Base-by-base conservation (phyloP, 2,329 filamentous ascomycete species). In the Myriangium duriaei region DNA sequence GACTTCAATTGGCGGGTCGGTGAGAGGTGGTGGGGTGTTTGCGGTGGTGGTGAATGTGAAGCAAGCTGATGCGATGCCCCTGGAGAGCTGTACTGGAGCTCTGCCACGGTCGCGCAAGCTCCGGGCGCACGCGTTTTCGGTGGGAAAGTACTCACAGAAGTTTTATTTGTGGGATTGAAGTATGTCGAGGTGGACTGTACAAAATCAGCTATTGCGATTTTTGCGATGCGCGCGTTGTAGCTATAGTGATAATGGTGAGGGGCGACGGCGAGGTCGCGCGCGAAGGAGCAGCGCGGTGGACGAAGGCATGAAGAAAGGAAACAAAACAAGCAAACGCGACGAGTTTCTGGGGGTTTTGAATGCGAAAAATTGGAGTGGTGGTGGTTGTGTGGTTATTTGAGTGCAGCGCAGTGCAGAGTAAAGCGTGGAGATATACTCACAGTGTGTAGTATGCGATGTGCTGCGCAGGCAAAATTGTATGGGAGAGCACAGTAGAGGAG, bases 231-330 rank as follows among this genome's bases (percentile, higher is more conserved):
- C 32, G 32, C 7, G 7, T 18, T 11, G 12, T 17, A 34, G 32
- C 32, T 15, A 12, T 34, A 15, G 16, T 34, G 32, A 7, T 16
- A 11, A 12, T 15, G 15, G 11, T 14, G 16, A 28, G 13, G 30
- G 36, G n/a, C 36, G 36, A 19, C 36, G 29, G 32, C 15, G 36
- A 38, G 36, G 36, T 38, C 36, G 36, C 36, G 15, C 11, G 30
- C 29, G 12, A 5, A 39, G 13, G 21, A 29, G 26, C 35, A 13
- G 32, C 11, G 26, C 26, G 26, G 32, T 24, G 5, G 36, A 32
- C 18, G 36, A 32, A 26, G 30, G 28, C 21, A 30, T 16, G 36
- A 39, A 16, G 30, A 37, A 30, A 39, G 13, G 13, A 12, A 33
- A 26, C 30, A 39, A 33, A 39, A 39, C 11, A 16, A 30, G 29